Evolutionary conservation across 179 eudicot species (phyloP).

Genomic region (Sideroxylon spinosum): DNA sequence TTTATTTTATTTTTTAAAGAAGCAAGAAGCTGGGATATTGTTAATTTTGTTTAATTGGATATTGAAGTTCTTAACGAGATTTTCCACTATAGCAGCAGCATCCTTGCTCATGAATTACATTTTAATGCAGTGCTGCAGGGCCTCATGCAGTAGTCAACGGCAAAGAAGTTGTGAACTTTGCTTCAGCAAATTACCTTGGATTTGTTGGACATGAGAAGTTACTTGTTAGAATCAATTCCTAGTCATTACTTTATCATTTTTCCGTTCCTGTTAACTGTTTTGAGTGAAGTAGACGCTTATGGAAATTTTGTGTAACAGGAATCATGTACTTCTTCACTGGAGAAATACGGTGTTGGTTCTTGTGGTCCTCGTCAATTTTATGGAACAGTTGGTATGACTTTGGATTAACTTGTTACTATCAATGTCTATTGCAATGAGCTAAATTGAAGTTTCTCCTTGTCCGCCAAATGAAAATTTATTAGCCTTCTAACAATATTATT

Average conservation of each 20-base stretch:
- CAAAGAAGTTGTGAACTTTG: slow-evolving; percentile 81
- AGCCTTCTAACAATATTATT: slow-evolving; percentile 5
- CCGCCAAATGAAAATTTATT: background rate
- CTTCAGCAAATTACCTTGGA: slow-evolving; percentile 94
- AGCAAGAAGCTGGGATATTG: background rate
- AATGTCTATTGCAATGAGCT: background rate
- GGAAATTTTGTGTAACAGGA: slow-evolving; percentile 42
- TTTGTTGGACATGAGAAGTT: slow-evolving; percentile 68
- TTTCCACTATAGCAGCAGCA: background rate
- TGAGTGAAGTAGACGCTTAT: slow-evolving; percentile 5
- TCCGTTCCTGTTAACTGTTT: background rate
- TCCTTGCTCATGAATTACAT: slow-evolving; percentile 18
- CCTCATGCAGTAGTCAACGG: slow-evolving; percentile 77
- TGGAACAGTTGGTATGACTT: slow-evolving; percentile 78
- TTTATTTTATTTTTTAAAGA: background rate
- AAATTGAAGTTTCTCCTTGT: background rate
- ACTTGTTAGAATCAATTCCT: slow-evolving; percentile 47
- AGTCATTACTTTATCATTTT: background rate
- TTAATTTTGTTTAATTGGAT: background rate
- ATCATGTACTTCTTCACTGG: slow-evolving; percentile 76
- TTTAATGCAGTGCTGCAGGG: slow-evolving; percentile 75
- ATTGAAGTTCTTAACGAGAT: background rate
- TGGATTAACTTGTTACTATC: background rate
- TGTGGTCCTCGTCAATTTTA: slow-evolving; percentile 99
- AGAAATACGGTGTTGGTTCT: slow-evolving; percentile 97